Conservation (phyloP, 1,284 basidiomycete species). For the Golubevia pallescens region DNA sequence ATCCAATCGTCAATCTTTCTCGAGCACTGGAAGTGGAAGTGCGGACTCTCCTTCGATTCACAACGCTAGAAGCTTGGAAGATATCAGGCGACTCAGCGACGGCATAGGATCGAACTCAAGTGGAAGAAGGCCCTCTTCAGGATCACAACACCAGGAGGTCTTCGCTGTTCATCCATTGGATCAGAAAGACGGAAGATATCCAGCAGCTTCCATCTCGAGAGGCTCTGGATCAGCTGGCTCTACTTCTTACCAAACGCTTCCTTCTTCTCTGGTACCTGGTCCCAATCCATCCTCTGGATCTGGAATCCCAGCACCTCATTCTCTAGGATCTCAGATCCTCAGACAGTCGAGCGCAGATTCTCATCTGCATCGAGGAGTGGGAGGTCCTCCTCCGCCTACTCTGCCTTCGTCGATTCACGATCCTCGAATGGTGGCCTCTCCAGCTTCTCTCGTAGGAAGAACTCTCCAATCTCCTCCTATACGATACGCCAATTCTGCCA, state of each 20-base stretch:
- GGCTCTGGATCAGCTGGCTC: not conserved
- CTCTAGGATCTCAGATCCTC: not conserved
- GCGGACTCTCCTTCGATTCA: slow-evolving; percentile 2
- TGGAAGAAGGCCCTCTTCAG: not conserved
- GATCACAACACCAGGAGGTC: not conserved
- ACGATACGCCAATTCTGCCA: not conserved
- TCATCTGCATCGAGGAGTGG: not conserved
- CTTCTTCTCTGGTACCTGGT: slow-evolving; percentile 1
- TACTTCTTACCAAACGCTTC: not conserved
- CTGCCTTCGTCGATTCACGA: not conserved
- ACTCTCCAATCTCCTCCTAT: not conserved
- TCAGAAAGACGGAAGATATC: not conserved
- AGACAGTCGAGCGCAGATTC: not conserved
- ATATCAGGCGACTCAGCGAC: slow-evolving; percentile 16
- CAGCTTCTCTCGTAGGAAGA: not conserved
- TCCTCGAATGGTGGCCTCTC: not conserved
- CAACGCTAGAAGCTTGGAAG: slow-evolving; percentile 36
- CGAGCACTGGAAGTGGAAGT: not conserved
- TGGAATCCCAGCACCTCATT: not conserved
- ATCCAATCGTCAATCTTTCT: not conserved
- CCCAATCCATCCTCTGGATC: slow-evolving; percentile 2
- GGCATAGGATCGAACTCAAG: not conserved
- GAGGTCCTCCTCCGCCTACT: not conserved
- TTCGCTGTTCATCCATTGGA: not conserved
- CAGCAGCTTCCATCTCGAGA: not conserved